Base-by-base conservation (phyloP, 2,329 filamentous ascomycete species). In the Trichophyton verrucosum region DNA sequence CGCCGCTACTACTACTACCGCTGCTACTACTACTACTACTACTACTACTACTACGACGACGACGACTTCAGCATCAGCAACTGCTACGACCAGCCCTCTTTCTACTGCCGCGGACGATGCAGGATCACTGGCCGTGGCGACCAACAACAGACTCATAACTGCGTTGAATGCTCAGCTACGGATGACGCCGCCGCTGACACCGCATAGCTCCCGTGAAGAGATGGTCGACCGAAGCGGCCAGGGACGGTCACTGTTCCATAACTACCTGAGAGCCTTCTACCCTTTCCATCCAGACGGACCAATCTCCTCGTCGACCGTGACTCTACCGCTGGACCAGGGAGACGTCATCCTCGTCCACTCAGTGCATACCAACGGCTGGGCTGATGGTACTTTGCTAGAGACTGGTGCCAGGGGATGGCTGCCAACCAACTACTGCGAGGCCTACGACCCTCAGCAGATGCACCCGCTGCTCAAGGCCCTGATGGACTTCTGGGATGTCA, bases 301-400 rank as follows among this genome's bases (percentile, higher is more conserved):
- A 47, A 83, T 89, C 63, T 84, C 84, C n/a, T 88, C 91, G 61
- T 87, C 88, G 9, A 94, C 90, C 8, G 88, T 97, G 60, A 97
- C 92, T 9, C 79, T 96, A 9, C 88, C 91, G 22, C 81, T 99
- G 61, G 88, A 89, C 66, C 87, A 94, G 70, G 94, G 94, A 62
- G 94, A 99, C 69, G 84, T 99, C 57, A 87, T 99, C 60, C 77
- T 99, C 61, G 88, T 99, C 22, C 94, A 99, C 74, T 96, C 94
- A 3, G 89, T 97, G 66, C 94, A 99, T 74, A 94, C 90, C 63
- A 99, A 97, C 76, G 94, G 94, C 67, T 99, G 94, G 94, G 94
- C 94, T 36, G 94, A 99, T 73, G 94, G 94, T 58, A 99, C 94
- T 0, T 79, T 96, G 46, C 77, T 99, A 63, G 82, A 87, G 24